phyloP scores from a whole-genome alignment of 1,284 basidiomycete species.

The Boletus coffeatus region DNA sequence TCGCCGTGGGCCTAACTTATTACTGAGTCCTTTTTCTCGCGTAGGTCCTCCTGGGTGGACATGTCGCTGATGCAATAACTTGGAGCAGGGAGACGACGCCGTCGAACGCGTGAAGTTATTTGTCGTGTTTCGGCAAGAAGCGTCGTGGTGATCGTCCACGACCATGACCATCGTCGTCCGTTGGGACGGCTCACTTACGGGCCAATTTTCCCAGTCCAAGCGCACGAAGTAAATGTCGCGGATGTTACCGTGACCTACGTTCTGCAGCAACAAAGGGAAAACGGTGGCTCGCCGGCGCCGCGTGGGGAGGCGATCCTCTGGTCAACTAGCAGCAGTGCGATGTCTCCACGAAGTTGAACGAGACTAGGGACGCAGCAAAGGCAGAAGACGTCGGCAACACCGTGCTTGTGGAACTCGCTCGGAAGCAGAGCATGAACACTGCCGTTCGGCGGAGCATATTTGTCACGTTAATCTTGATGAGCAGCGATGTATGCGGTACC shows the following conservation, averaged over 20 bases:
- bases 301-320: constrained; percentile 91
- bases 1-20: neutral
- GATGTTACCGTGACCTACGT: constrained; percentile 64
- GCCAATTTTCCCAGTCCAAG: constrained; percentile 48
- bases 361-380: constrained; percentile 10
- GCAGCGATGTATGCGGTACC: constrained; percentile 67
- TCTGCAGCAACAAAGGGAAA: constrained; percentile 86
- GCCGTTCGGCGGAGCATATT: constrained; percentile 91
- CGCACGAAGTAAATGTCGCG: constrained; percentile 74
- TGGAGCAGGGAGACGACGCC: constrained; percentile 61
- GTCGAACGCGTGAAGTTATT: constrained; percentile 83
- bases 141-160: constrained; percentile 49
- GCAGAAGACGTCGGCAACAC: constrained; percentile 36
- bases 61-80: constrained; percentile 34
- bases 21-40: neutral
- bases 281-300: constrained; percentile 99
- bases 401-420: constrained; percentile 72
- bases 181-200: neutral
- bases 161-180: neutral
- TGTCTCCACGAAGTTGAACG: constrained; percentile 21
- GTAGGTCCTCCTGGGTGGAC: constrained; percentile 31
- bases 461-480: constrained; percentile 75
- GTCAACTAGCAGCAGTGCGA: constrained; percentile 51
- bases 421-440: constrained; percentile 98
- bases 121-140: constrained; percentile 71